Evolutionary conservation across 208 protist genomes (phyloP).

Genomic region (Trichomonas vaginalis): DNA sequence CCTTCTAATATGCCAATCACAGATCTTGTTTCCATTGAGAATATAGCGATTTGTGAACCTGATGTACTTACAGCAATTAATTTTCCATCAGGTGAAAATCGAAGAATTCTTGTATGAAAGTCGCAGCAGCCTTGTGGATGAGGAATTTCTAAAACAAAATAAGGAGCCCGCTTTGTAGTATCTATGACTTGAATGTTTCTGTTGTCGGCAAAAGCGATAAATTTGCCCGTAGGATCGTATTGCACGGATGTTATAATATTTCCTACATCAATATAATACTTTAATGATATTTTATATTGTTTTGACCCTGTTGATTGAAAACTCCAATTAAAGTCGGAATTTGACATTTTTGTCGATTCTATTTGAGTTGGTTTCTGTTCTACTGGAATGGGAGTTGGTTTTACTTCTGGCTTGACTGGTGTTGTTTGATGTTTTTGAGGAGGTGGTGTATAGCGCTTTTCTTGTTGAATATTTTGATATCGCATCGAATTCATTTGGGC

Average conservation of each 20-base stretch:
- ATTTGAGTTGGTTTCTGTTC: not conserved
- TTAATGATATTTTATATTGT: not conserved
- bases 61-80: not conserved
- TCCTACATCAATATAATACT: not conserved
- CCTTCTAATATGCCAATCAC: not conserved
- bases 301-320: not conserved
- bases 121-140: not conserved
- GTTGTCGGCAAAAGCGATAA: not conserved
- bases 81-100: conserved; percentile 2
- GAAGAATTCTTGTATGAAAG: not conserved
- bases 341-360: not conserved
- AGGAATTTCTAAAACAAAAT: not conserved
- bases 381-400: no score
- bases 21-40: not conserved
- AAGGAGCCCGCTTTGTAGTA: not conserved
- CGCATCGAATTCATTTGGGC: not conserved
- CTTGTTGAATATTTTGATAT: not conserved
- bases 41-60: not conserved
- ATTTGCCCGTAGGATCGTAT: not conserved
- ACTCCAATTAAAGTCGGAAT: not conserved
- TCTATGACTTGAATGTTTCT: not conserved
- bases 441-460: no score
- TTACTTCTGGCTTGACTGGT: no score
- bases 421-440: no score
- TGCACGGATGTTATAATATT: not conserved